phyloP scores from a whole-genome alignment of 305 asterid genomes.

The Petunia hybrid region DNA sequence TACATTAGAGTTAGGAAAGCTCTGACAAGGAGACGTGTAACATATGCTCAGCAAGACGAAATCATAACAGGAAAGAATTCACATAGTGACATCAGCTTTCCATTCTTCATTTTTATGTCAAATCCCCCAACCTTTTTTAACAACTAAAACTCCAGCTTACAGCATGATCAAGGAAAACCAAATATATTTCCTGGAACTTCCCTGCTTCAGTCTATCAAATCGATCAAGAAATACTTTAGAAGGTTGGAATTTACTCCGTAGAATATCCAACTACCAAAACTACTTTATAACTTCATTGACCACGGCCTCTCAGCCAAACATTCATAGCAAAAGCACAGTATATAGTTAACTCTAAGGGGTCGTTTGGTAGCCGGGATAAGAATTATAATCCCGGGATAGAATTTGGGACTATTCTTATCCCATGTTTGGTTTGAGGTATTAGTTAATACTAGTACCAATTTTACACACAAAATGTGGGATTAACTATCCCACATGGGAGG shows the following conservation, averaged over 20 bases:
- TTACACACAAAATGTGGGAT: too few species aligned
- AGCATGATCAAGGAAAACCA: neutral
- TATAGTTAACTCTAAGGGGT: neutral
- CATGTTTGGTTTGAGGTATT: too few species aligned
- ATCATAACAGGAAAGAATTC: constrained; percentile 16
- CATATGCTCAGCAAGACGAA: neutral
- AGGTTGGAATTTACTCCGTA: neutral
- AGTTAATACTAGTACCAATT: too few species aligned
- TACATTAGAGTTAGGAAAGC: neutral
- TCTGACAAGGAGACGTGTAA: neutral
- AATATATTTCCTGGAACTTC: neutral
- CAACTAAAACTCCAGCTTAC: neutral
- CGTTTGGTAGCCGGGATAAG: too few species aligned
- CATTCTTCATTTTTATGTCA: neutral
- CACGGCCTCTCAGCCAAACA: neutral
- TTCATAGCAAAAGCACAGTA: neutral
- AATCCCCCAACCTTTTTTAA: neutral
- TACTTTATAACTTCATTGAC: neutral
- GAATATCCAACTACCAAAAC: neutral
- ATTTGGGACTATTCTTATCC: too few species aligned
- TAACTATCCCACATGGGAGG: too few species aligned
- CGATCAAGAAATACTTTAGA: neutral
- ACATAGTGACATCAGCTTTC: neutral
- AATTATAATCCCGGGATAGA: too few species aligned
- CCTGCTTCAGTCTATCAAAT: neutral